Evolutionary conservation across 2,329 filamentous ascomycete species (phyloP).

Genomic region (Bipolaris zeicola): DNA sequence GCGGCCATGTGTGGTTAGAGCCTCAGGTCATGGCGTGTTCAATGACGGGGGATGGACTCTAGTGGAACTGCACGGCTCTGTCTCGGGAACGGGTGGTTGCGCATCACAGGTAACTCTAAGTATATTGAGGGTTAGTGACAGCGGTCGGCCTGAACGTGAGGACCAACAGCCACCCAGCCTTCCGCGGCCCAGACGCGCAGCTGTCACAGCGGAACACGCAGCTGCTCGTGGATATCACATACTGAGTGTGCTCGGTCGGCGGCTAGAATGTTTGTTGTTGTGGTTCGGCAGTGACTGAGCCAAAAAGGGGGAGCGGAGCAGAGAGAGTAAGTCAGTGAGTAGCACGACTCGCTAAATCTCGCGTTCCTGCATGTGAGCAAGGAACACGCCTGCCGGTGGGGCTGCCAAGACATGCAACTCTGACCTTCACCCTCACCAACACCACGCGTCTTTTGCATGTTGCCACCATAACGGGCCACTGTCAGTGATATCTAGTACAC

Average conservation of each 20-base stretch:
- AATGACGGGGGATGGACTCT: slow-evolving; percentile 4
- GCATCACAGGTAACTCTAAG: not conserved
- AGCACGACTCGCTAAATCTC: slow-evolving; percentile 8
- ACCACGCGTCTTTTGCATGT: not conserved
- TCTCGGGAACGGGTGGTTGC: slow-evolving; percentile 16
- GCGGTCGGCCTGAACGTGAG: slow-evolving; percentile 2
- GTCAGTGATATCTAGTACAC: not conserved
- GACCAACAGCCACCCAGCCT: not conserved
- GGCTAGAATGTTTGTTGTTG: not conserved
- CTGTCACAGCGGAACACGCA: not conserved
- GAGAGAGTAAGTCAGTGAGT: too few species aligned
- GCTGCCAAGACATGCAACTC: slow-evolving; percentile 6
- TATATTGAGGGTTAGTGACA: not conserved
- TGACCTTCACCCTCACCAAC: not conserved
- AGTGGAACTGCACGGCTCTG: slow-evolving; percentile 18
- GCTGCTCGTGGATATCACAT: not conserved
- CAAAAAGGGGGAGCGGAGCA: not conserved
- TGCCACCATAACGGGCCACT: not conserved
- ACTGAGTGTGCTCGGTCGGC: not conserved
- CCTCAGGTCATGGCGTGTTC: slow-evolving; percentile 1
- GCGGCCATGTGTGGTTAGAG: slow-evolving; percentile 14
- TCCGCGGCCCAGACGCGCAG: not conserved
- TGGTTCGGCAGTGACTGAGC: not conserved
- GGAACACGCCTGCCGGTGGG: not conserved
- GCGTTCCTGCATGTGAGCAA: slow-evolving; percentile 14